Evolutionary conservation across 306 rosid genomes (phyloP), one percentile per base, ranked within the genome.

Genomic region (Datisca glomerata): DNA sequence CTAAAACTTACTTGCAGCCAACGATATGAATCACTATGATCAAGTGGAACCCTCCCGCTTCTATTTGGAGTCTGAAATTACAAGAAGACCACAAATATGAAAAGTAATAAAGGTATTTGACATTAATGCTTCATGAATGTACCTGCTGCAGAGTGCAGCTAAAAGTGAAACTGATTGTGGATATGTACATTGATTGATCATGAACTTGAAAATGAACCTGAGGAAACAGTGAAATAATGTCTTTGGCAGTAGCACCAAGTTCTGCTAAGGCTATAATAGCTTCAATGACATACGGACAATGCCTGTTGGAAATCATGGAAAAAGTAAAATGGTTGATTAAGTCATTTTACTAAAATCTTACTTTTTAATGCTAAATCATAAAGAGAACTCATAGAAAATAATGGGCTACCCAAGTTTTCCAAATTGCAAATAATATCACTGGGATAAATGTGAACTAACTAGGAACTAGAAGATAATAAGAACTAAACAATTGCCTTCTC

Each of bases 1-100:
- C 22, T 18, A 44, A 39, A 56, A 76, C 98, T 84, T 91, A 91
- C 98, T 62, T 72, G 96, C 58, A 91, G 92, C 98, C 98, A 91
- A 49, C 98, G 93, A 48, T 76, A 70, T 23, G 87, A 75, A 36
- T 91, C 98, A 18, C 64, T 57, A 44, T 73, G 75, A 68, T 91
- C 98, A 75, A 59, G 75, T 56, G 91, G 71, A 64, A 81, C 76
- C 53, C 89, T 84, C 43, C 69, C 92, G 53, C 87, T 72, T 75
- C 94, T 91, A 69, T 45, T 78, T 8, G 69, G 76, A 59, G 70
- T 73, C 98, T 91, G 79, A 56, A 51, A 68, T 67, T 35, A 38
- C 45, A 57, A 41, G 41, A 45, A 25, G 38, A 49, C 60, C 39
- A 13, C 22, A 49, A 25, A 60, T 45, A 43, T 6, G 32, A 21